phyloP scores from a whole-genome alignment of 768 basidiomycete genomes.

The Chalciporus piperatus region DNA sequence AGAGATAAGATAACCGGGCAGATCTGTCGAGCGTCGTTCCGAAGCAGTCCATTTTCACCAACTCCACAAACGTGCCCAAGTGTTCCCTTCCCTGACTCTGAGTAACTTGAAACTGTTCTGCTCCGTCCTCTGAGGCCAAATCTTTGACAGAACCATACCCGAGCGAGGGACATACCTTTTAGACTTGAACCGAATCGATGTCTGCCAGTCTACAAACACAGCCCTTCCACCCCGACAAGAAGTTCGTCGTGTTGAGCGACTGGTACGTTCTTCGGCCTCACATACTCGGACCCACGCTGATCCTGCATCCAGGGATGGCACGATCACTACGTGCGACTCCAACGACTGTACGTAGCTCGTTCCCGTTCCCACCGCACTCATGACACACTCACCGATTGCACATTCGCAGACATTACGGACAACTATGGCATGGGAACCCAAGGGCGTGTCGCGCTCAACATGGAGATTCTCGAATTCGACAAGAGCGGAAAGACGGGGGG shows the following conservation, averaged over 20 bases:
- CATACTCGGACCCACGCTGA: not conserved
- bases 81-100: not conserved
- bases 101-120: not conserved
- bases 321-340: conserved; percentile 89
- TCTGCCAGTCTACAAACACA: conserved; percentile 8
- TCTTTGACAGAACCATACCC: not conserved
- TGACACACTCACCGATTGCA: not conserved
- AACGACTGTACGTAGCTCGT: conserved; percentile 71
- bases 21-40: not conserved
- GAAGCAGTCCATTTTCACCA: not conserved
- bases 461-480: conserved; percentile 60
- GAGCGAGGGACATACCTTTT: not conserved
- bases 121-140: not conserved
- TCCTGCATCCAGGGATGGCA: conserved; percentile 67
- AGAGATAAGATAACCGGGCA: conserved; percentile 19
- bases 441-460: conserved; percentile 60
- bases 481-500: conserved; percentile 19
- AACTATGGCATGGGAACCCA: conserved; percentile 81
- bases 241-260: conserved; percentile 85
- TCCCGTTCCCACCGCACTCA: not conserved
- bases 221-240: conserved; percentile 52
- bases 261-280: conserved; percentile 53
- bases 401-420: conserved; percentile 73
- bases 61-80: conserved; percentile 18
- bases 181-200: conserved; percentile 8